Evolutionary conservation across 2,329 filamentous ascomycete species (phyloP).

Genomic region (Nigrograna mackinnonii): DNA sequence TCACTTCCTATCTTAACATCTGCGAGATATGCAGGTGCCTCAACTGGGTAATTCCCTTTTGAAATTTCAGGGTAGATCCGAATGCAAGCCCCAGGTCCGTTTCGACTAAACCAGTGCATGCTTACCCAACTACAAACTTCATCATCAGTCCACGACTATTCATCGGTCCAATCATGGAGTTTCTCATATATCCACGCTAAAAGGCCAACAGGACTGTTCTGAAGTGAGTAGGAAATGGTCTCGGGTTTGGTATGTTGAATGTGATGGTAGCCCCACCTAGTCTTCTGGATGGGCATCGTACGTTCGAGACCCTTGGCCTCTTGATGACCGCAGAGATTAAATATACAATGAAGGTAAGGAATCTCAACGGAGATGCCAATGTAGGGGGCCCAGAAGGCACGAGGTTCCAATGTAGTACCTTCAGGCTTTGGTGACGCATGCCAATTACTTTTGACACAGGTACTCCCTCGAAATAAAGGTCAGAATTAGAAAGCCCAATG

Average conservation of each 20-base stretch:
- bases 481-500: no score
- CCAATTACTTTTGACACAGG: no score
- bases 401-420: no score
- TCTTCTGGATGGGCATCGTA: constrained; percentile 48
- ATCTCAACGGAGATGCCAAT: no score
- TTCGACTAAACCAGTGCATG: constrained; percentile 69
- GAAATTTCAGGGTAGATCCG: constrained; percentile 72
- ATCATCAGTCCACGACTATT: constrained; percentile 68
- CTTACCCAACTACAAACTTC: constrained; percentile 70
- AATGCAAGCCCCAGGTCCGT: constrained; percentile 65
- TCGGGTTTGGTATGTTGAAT: constrained; percentile 69
- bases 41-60: constrained; percentile 45
- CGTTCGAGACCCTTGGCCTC: constrained; percentile 41
- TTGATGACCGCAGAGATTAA: no score
- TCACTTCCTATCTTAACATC: background rate
- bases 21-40: background rate
- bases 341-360: no score
- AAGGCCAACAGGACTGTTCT: constrained; percentile 69
- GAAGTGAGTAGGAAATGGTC: constrained; percentile 69
- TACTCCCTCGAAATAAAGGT: no score
- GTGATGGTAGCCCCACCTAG: constrained; percentile 61
- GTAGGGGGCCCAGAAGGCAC: no score
- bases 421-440: no score
- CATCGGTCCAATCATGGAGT: constrained; percentile 67
- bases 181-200: constrained; percentile 81